Conservation (phyloP, 2,329 filamentous ascomycete genomes). For the Neofusicoccum cordaticola region DNA sequence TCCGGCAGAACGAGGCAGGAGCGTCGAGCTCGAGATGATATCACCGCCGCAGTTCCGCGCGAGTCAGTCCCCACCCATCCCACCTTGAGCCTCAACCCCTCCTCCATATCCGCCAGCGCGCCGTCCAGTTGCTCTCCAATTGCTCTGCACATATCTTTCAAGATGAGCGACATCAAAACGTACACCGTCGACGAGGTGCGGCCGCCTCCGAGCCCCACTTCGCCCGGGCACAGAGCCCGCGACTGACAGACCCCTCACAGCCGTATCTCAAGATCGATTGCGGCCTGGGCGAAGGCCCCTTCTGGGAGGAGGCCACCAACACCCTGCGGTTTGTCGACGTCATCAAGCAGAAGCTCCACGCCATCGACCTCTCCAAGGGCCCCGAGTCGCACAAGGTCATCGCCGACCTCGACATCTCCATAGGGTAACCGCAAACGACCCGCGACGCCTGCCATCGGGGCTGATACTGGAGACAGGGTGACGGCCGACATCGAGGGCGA, state of each 20-base stretch:
- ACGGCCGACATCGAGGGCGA: slow-evolving; percentile 75
- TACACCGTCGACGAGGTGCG: slow-evolving; percentile 17
- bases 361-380: slow-evolving; percentile 63
- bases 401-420: slow-evolving; percentile 54
- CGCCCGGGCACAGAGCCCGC: neutral
- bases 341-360: slow-evolving; percentile 70
- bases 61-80: neutral
- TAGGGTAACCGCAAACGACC: slow-evolving; percentile 45
- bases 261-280: slow-evolving; percentile 62
- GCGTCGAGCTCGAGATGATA: neutral
- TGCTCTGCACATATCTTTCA: neutral
- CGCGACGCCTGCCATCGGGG: neutral
- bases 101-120: neutral
- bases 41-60: neutral
- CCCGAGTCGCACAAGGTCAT: slow-evolving; percentile 57
- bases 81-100: slow-evolving; percentile 3
- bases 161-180: slow-evolving; percentile 12
- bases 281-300: slow-evolving; percentile 70
- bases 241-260: slow-evolving; percentile 23
- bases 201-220: neutral
- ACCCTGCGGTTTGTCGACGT: slow-evolving; percentile 80
- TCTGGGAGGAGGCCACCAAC: slow-evolving; percentile 65
- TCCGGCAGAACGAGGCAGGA: neutral
- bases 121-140: neutral
- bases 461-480: slow-evolving; percentile 25